Conservation (phyloP, 1,284 basidiomycete genomes). For the Xerocomus alliaceus region DNA sequence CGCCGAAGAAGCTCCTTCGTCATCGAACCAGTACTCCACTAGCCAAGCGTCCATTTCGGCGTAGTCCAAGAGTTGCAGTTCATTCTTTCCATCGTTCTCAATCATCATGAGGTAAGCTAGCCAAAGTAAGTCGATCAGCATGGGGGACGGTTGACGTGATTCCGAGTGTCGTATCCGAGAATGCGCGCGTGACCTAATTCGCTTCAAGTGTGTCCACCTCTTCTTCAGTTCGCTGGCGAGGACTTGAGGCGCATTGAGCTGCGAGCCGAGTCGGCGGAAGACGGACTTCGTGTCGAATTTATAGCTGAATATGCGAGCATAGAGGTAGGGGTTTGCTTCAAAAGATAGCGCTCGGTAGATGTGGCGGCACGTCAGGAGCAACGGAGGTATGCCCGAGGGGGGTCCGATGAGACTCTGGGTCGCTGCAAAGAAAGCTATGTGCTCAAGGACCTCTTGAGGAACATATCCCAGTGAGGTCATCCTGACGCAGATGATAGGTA, state of each 20-base stretch:
- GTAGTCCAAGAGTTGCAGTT: conserved; percentile 66
- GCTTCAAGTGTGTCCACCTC: conserved; percentile 60
- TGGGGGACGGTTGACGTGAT: conserved; percentile 36
- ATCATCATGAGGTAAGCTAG: conserved; percentile 76
- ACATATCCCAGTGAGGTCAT: conserved; percentile 44
- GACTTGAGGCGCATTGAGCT: conserved; percentile 47
- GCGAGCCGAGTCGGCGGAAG: conserved; percentile 58
- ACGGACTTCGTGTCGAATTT: conserved; percentile 73
- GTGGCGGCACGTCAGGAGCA: conserved; percentile 61
- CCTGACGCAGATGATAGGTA: neutral
- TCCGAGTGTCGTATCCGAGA: conserved; percentile 38
- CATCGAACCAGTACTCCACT: conserved; percentile 59
- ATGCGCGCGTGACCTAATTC: conserved; percentile 54
- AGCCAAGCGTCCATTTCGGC: conserved; percentile 57
- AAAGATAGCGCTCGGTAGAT: conserved; percentile 58
- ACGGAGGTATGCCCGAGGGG: conserved; percentile 54
- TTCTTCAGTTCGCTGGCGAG: conserved; percentile 64
- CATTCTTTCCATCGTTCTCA: conserved; percentile 84
- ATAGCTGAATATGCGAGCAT: conserved; percentile 68
- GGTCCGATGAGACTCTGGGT: conserved; percentile 61
- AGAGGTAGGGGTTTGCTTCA: conserved; percentile 64
- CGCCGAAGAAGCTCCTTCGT: conserved; percentile 53
- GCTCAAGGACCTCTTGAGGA: conserved; percentile 75
- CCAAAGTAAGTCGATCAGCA: conserved; percentile 59
- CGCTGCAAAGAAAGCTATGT: conserved; percentile 65